Conservation (phyloP, 2,329 filamentous ascomycete genomes). For the Venturia effusa region DNA sequence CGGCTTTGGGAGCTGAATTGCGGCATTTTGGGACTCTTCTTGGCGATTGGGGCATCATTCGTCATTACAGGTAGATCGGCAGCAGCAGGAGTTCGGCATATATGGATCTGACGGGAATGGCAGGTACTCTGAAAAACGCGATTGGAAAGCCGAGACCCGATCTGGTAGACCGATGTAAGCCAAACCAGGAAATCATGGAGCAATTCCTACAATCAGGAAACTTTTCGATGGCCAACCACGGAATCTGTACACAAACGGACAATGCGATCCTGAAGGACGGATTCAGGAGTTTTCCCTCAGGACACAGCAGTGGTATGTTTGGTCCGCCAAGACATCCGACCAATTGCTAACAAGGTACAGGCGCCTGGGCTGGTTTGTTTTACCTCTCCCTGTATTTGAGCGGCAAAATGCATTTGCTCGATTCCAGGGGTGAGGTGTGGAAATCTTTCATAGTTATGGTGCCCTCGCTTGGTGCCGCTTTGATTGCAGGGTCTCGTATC, state of each 20-base stretch:
- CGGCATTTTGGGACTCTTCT: constrained; percentile 44
- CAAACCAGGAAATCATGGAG: constrained; percentile 19
- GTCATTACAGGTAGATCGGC: constrained; percentile 34
- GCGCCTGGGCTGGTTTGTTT: constrained; percentile 47
- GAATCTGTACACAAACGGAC: constrained; percentile 42
- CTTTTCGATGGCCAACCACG: constrained; percentile 34
- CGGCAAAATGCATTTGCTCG: constrained; percentile 49
- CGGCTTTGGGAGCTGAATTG: constrained; percentile 53
- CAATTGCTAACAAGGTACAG: constrained; percentile 20
- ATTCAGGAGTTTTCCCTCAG: constrained; percentile 48
- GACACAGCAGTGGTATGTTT: constrained; percentile 43
- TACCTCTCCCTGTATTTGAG: constrained; percentile 49
- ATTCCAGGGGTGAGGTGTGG: constrained; percentile 51
- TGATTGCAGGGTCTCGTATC: constrained; percentile 47
- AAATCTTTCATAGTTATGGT: constrained; percentile 44
- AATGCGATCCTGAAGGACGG: constrained; percentile 44
- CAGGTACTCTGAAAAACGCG: constrained; percentile 43
- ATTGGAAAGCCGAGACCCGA: constrained; percentile 50
- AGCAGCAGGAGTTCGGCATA: not conserved
- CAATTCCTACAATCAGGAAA: constrained; percentile 21
- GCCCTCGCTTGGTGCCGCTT: constrained; percentile 41
- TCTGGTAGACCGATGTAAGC: constrained; percentile 45
- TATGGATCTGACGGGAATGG: not conserved
- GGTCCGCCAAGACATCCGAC: not conserved
- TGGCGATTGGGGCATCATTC: constrained; percentile 44